Evolutionary conservation across 345 rosid genomes (phyloP), one percentile per base, ranked within the genome.

Genomic region (Brassica carinata): DNA sequence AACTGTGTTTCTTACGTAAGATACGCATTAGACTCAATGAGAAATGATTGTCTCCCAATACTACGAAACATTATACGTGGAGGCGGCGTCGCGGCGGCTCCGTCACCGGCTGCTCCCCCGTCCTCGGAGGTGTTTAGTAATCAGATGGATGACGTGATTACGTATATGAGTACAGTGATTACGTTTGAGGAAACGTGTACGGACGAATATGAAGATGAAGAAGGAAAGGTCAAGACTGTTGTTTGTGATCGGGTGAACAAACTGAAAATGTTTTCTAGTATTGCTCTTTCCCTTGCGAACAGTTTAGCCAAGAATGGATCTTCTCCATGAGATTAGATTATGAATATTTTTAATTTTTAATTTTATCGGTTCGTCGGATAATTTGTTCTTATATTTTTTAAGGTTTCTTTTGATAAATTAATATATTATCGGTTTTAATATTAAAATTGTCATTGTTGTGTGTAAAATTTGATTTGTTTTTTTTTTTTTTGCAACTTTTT

Each of bases 101-200:
- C 84, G 17, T 13, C 80, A 1, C 73, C 87, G 10, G 58, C 57
- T 13, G 57, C 57, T 48, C 57, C 57, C n/a, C 57, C 57, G 5
- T 48, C 57, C 26, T 73, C 71, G 38, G 86, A 85, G 77, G 76
- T 85, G 72, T 90, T 92, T 74, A 72, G 87, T 83, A 91, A 86
- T 76, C 86, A 82, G 76, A 86, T 94, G 90, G 87, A 92, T 57
- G 93, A 95, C 73, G 97, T 95, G 26, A 83, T 88, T 84, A 95
- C 97, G 64, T 89, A 97, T 97, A 92, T 95, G 89, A 93, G 94
- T 86, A 91, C 99, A 0, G 95, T 97, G 3, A 67, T 93, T 83
- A 93, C 97, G 13, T 87, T 91, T 67, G 92, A 95, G 87, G 97
- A 95, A 66, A 91, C 94, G 34, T 95, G 99, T 55, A 87, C 88